Evolutionary conservation across 768 basidiomycete species (phyloP).

Genomic region (Kwoniella mangroviensis): DNA sequence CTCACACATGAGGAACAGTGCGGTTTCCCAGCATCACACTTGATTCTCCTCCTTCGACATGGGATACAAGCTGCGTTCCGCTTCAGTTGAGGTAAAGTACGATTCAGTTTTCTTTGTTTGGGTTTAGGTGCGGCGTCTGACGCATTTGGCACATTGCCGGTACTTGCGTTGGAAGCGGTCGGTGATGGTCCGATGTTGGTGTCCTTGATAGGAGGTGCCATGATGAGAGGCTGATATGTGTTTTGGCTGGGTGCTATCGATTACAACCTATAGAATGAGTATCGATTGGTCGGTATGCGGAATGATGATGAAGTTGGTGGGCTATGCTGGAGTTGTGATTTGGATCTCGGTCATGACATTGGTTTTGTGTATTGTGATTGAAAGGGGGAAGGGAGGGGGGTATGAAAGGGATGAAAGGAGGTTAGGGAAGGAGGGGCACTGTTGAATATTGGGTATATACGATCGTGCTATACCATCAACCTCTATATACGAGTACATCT

Average conservation of each 20-base stretch:
- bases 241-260: too few relatives aligned
- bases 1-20: conserved; percentile 34
- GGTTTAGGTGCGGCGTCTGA: conserved; percentile 1
- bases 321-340: not conserved
- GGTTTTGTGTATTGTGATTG: too few relatives aligned
- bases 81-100: conserved; percentile 30
- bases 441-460: not conserved
- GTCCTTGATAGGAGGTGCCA: conserved; percentile 1
- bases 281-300: not conserved
- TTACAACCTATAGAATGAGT: too few relatives aligned
- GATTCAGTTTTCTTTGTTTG: conserved; percentile 29
- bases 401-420: not conserved
- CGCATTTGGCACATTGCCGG: too few relatives aligned
- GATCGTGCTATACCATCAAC: too few relatives aligned
- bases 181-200: not conserved
- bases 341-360: not conserved
- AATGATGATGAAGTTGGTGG: not conserved
- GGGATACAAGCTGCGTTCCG: conserved; percentile 36
- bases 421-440: too few relatives aligned
- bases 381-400: too few relatives aligned
- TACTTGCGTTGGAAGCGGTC: not conserved
- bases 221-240: not conserved
- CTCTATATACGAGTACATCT: too few relatives aligned
- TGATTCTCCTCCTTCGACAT: conserved; percentile 33
- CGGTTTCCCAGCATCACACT: conserved; percentile 36